Evolutionary conservation across 768 basidiomycete genomes (phyloP).

Genomic region (Mycena kentingensis): DNA sequence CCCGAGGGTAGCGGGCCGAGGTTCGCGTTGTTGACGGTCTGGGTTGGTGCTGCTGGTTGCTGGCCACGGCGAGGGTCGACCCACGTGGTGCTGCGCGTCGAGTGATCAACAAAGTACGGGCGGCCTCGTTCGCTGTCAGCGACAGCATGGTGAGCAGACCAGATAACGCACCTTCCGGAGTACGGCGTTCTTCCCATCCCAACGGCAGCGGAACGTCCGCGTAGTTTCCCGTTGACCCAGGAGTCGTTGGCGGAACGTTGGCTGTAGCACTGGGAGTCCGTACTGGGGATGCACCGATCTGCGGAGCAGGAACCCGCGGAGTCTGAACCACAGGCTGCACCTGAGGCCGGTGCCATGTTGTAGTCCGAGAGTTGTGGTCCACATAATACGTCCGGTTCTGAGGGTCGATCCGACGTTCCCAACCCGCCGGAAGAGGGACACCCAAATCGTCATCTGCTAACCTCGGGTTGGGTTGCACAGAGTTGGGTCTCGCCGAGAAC

Average conservation of each 20-base stretch:
- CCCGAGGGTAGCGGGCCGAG: slow-evolving; percentile 86
- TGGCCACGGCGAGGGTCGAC: slow-evolving; percentile 73
- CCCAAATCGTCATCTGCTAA: slow-evolving; percentile 59
- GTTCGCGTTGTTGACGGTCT: slow-evolving; percentile 55
- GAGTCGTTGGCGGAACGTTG: slow-evolving; percentile 18
- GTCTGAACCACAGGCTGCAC: slow-evolving; percentile 20
- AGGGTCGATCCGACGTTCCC: slow-evolving; percentile 79
- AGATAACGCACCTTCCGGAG: slow-evolving; percentile 58
- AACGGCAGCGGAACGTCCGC: slow-evolving; percentile 75
- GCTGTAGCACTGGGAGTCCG: slow-evolving; percentile 23
- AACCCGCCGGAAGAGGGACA: slow-evolving; percentile 70
- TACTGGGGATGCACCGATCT: slow-evolving; percentile 22
- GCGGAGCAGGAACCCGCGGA: slow-evolving; percentile 26
- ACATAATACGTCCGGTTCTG: slow-evolving; percentile 81
- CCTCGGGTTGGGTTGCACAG: slow-evolving; percentile 23
- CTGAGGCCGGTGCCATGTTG: slow-evolving; percentile 74
- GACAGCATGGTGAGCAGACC: background rate
- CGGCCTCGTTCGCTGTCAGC: slow-evolving; percentile 41
- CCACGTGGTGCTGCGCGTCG: slow-evolving; percentile 91
- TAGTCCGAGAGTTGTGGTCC: slow-evolving; percentile 80
- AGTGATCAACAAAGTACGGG: slow-evolving; percentile 65
- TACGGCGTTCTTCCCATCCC: slow-evolving; percentile 91
- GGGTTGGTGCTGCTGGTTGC: slow-evolving; percentile 47
- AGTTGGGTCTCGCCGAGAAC: slow-evolving; percentile 16
- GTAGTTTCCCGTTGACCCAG: slow-evolving; percentile 44